Evolutionary conservation across 345 rosid genomes (phyloP).

Genomic region (Euphorbia pulcherrima): DNA sequence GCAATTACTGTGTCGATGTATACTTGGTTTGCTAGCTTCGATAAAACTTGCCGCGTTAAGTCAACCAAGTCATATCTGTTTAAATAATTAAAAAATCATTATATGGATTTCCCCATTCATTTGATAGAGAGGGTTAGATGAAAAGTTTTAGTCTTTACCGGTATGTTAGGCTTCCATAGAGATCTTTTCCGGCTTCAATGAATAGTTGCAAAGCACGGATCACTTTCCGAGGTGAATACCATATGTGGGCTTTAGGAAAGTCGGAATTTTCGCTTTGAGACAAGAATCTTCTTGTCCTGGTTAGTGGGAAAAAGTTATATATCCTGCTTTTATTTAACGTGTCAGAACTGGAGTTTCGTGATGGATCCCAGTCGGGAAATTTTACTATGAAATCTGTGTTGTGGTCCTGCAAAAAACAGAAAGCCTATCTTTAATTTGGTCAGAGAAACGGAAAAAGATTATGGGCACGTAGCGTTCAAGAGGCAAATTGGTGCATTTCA

Average conservation of each 20-base stretch:
- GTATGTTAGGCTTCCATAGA: conserved; percentile 62
- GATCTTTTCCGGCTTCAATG: conserved; percentile 65
- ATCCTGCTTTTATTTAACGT: conserved; percentile 29
- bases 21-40: conserved; percentile 80
- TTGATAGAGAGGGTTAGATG: no score
- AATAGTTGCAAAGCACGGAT: conserved; percentile 57
- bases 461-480: no score
- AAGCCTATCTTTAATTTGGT: conserved; percentile 6
- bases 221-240: conserved; percentile 68
- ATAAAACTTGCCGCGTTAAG: conserved; percentile 81
- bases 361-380: conserved; percentile 89
- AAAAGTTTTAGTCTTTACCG: conserved; percentile 38
- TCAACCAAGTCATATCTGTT: conserved; percentile 91
- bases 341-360: conserved; percentile 31
- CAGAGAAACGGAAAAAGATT: not conserved
- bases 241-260: conserved; percentile 72
- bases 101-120: no score
- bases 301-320: conserved; percentile 22
- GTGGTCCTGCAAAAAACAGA: conserved; percentile 61
- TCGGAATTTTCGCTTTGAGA: conserved; percentile 37
- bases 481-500: no score
- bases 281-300: conserved; percentile 52
- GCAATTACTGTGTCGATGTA: conserved; percentile 63
- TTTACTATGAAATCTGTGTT: conserved; percentile 88
- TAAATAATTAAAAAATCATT: no score